Base-by-base conservation (phyloP, 108 stramenopile genomes). In the Cyclotella atomus region DNA sequence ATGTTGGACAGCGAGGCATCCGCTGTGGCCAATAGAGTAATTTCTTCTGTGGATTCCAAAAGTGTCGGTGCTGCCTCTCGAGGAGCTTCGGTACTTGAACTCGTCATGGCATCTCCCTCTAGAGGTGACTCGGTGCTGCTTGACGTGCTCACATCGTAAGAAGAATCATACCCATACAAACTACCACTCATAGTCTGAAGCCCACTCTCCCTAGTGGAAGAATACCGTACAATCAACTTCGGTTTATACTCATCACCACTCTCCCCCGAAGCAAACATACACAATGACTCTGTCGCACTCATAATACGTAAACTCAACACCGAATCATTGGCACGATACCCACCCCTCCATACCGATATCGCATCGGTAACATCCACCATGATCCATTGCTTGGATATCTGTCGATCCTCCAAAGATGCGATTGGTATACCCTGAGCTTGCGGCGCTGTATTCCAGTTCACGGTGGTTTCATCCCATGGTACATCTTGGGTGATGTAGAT, bases 1-100 rank as follows among this genome's bases (percentile, higher is more conserved):
- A 57, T 30, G 30, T 57, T 57, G 29, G 56, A 57, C 15, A 57
- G 10, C 14, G 19, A 19, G 29, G 56, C 56, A n/a, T 57, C 56
- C 12, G 1, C 56, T 12, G 30, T 57, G n/a, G 56, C 56, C 32
- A 57, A 10, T 0, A 57, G 23, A 23, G 24, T 23, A 3, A 23
- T 1, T 9, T 52, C 52, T 5, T 19, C 20, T n/a, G 23, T 3
- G 1, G 4, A 52, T 23, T 52, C 21, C 2, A 23, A 19, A 1
- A 24, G 3, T 1, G 1, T 23, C 24, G 21, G 52, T 23, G 21
- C 24, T 52, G 52, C 20, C 24, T 3, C 21, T 52, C 24, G 20
- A 10, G 52, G 3, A 24, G 52, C 21, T 21, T 52, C 52, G 4
- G 52, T 23, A 23, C 10, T 52, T n/a, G n/a, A n/a, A n/a, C n/a